Base-by-base conservation (phyloP, 2,329 filamentous ascomycete species). In the Ascocoryne sarcoides region DNA sequence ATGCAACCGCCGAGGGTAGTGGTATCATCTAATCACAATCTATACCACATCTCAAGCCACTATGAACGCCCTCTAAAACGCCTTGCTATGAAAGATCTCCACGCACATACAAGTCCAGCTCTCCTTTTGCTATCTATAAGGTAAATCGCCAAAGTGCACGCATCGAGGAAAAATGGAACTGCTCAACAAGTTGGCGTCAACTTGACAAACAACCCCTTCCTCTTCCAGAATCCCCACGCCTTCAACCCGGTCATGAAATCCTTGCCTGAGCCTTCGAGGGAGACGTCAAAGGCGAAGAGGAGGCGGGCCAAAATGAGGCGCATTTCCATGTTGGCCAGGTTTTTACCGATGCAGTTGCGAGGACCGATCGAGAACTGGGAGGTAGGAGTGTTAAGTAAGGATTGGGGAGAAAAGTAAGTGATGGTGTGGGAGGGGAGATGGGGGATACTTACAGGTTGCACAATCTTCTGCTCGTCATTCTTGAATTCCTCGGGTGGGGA, bases 381-480 rank as follows among this genome's bases (percentile, higher is more conserved):
- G n/a, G n/a, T n/a, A n/a, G n/a, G n/a, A n/a, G n/a, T 26, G 23
- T 26, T 26, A 7, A 12, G 23, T 26, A 26, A 26, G 23, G 12
- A 26, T 7, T 7, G 23, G 23, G 12, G 23, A 12, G 23, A 26
- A 26, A 26, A 26, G 23, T 26, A 12, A 12, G 7, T 26, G 12
- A n/a, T n/a, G n/a, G n/a, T n/a, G 23, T 7, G 12, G 23, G 23
- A 26, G 7, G 7, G 32, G 32, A 34, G 18, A 34, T 34, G 10
- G 16, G 15, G 12, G 9, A 7, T 18, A 38, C 36, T 38, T 17
- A 32, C 36, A 2, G 61, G 56, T 29, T 60, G 56, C 10, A 61
- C 44, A 0, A 44, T 49, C 2, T 57, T 57, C 14, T 51, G 49
- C 8, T 59, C 60, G 32, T 67, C 64, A 4, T 40, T 38, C 2